Evolutionary conservation across 306 rosid genomes (phyloP), one percentile per base, ranked within the genome.

Genomic region (Rosa chinensis): DNA sequence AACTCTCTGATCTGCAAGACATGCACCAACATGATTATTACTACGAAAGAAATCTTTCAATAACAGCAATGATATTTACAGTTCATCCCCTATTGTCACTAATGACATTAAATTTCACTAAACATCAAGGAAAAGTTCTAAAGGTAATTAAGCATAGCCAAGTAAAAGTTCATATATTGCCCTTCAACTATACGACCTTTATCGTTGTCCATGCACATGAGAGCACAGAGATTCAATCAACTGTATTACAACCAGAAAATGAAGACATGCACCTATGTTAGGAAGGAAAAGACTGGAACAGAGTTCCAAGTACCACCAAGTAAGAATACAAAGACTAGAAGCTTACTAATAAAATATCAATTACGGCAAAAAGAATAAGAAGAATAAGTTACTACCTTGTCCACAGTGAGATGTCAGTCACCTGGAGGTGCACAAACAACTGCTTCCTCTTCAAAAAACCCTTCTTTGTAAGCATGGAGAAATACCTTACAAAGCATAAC

Each of bases 361-460:
- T 50, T 17, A 20, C 32, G 32, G 47, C 25, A 32, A 20, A 66
- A 74, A 8, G 13, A 48, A 48, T 8, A 9, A 10, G 50, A 47
- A 47, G 50, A 47, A 48, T 8, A 83, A 66, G 16, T 5, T 23
- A 73, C 59, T 86, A 92, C 98, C 97, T 84, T 78, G 88, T 84
- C 92, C 89, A 86, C 61, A 77, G 62, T 82, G 87, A 86, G 80
- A 88, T 81, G 87, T 94, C 97, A 48, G 90, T 77, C 39, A 84
- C 78, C 39, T 14, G 28, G 59, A 76, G 97, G 97, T 18, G 91
- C 93, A 82, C 97, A 94, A 73, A 94, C 73, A 75, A 91, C 89
- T 17, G 97, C 95, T 75, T 95, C 99, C 78, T 94, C 97, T 80
- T 94, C 97, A 18, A 92, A 89, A 74, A 79, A 77, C 28, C 99